These are phyloP conservation scores for Furcasterigmium furcatum DNA, from an alignment of 2,329 filamentous ascomycete genomes.

Conservation along the genomic window DNA sequence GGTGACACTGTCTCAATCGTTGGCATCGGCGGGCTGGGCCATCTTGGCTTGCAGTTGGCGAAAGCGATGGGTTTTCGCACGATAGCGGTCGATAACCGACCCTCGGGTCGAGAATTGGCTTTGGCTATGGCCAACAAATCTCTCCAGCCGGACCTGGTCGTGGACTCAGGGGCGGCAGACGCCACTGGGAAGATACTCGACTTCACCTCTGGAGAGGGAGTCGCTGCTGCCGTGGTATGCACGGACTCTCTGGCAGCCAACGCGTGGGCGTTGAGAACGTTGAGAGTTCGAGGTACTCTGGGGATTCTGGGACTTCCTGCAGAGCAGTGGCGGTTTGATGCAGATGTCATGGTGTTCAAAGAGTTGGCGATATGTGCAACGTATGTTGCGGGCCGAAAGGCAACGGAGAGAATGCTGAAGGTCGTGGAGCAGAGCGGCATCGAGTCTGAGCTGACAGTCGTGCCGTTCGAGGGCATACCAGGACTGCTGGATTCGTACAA, in stretches of 20 bases:
- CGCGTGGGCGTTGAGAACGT: conserved; percentile 20
- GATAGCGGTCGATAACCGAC: conserved; percentile 28
- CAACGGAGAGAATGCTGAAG: conserved; percentile 25
- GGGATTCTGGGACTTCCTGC: conserved; percentile 25
- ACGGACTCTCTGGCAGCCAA: conserved; percentile 26
- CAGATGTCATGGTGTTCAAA: conserved; percentile 21
- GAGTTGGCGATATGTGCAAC: conserved; percentile 25
- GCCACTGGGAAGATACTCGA: conserved; percentile 16
- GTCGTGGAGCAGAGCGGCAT: conserved; percentile 19
- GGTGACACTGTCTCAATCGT: conserved; percentile 25
- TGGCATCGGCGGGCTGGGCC: conserved; percentile 30
- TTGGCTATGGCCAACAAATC: conserved; percentile 15
- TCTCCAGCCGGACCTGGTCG: conserved; percentile 20
- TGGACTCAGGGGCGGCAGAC: conserved; percentile 17
- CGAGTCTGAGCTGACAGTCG: conserved; percentile 19
- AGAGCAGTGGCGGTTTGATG: conserved; percentile 26
- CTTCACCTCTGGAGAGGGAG: conserved; percentile 24
- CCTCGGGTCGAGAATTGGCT: conserved; percentile 22
- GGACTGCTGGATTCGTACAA: conserved; percentile 19
- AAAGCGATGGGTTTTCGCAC: conserved; percentile 29
- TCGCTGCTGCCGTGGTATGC: conserved; percentile 25
- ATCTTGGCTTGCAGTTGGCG: conserved; percentile 29
- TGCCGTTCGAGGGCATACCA: conserved; percentile 21
- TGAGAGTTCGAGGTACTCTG: conserved; percentile 23
- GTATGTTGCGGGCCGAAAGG: conserved; percentile 24